Evolutionary conservation across 768 basidiomycete species (phyloP).

Genomic region (Leccinum arenicola): DNA sequence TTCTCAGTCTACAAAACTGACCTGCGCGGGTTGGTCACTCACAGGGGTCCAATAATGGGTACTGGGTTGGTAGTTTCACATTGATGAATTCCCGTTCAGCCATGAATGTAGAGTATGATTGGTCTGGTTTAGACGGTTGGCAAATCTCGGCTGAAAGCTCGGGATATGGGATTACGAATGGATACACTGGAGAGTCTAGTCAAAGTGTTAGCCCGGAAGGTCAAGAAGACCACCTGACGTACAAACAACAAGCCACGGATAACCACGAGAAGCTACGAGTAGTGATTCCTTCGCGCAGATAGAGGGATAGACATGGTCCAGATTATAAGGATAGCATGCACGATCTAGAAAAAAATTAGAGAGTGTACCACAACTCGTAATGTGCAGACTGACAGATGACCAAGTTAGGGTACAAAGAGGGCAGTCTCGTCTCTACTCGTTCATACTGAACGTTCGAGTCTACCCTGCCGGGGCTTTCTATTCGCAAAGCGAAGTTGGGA

Average conservation of each 20-base stretch:
- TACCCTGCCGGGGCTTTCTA: not conserved
- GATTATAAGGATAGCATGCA: slow-evolving; percentile 40
- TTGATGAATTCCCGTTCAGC: not conserved
- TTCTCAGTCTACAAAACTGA: not conserved
- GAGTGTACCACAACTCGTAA: not conserved
- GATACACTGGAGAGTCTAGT: slow-evolving; percentile 25
- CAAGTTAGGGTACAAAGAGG: slow-evolving; percentile 18
- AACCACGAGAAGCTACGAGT: slow-evolving; percentile 18
- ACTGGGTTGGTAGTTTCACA: slow-evolving; percentile 15
- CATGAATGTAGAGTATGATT: not conserved
- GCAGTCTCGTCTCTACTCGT: slow-evolving; percentile 8
- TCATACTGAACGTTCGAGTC: not conserved
- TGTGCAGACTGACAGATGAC: slow-evolving; percentile 33
- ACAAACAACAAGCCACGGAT: slow-evolving; percentile 41
- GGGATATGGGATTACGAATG: slow-evolving; percentile 18
- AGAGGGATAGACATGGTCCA: slow-evolving; percentile 36
- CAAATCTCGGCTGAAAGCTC: slow-evolving; percentile 2
- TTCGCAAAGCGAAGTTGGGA: slow-evolving; percentile 20
- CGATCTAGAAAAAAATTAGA: slow-evolving; percentile 28
- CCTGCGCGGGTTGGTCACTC: slow-evolving; percentile 8
- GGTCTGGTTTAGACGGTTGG: slow-evolving; percentile 2
- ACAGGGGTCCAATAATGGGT: slow-evolving; percentile 36
- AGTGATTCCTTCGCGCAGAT: not conserved
- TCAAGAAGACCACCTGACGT: slow-evolving; percentile 9
- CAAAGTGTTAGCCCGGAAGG: not conserved